Evolutionary conservation across 768 basidiomycete genomes (phyloP).

Genomic region (Suillus fuscotomentosus): DNA sequence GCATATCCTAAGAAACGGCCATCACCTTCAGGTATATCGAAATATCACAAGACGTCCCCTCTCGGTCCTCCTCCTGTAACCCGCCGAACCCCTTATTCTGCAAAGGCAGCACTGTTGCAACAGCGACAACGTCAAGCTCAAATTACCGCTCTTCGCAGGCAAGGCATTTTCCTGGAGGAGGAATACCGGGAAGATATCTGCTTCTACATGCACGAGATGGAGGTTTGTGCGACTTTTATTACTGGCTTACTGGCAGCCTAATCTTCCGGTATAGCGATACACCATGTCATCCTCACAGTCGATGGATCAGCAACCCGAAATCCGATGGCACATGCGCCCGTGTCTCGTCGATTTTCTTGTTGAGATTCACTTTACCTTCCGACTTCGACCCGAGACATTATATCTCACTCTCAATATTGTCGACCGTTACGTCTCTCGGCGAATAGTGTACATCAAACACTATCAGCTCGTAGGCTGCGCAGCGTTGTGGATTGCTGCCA

Average conservation of each 20-base stretch:
- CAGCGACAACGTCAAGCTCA: slow-evolving; percentile 72
- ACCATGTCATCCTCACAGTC: slow-evolving; percentile 93
- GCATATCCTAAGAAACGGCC: slow-evolving; percentile 86
- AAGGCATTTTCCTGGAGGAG: slow-evolving; percentile 84
- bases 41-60: slow-evolving; percentile 56
- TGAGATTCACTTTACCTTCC: slow-evolving; percentile 97
- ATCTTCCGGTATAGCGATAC: slow-evolving; percentile 47
- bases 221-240: slow-evolving; percentile 60
- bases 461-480: slow-evolving; percentile 99
- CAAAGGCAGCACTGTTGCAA: slow-evolving; percentile 56
- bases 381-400: slow-evolving; percentile 95
- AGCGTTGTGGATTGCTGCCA: slow-evolving; percentile 98
- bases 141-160: slow-evolving; percentile 64
- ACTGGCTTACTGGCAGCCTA: slow-evolving; percentile 7
- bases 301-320: slow-evolving; percentile 99
- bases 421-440: slow-evolving; percentile 98
- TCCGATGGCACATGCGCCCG: slow-evolving; percentile 98
- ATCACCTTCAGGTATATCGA: slow-evolving; percentile 75
- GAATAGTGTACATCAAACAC: slow-evolving; percentile 98
- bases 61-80: slow-evolving; percentile 45
- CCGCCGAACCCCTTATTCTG: slow-evolving; percentile 65
- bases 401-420: slow-evolving; percentile 99
- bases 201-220: slow-evolving; percentile 96
- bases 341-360: slow-evolving; percentile 98
- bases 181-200: slow-evolving; percentile 94